Base-by-base conservation (phyloP, 441 rosid species). In the Cnidoscolus chayamansa region DNA sequence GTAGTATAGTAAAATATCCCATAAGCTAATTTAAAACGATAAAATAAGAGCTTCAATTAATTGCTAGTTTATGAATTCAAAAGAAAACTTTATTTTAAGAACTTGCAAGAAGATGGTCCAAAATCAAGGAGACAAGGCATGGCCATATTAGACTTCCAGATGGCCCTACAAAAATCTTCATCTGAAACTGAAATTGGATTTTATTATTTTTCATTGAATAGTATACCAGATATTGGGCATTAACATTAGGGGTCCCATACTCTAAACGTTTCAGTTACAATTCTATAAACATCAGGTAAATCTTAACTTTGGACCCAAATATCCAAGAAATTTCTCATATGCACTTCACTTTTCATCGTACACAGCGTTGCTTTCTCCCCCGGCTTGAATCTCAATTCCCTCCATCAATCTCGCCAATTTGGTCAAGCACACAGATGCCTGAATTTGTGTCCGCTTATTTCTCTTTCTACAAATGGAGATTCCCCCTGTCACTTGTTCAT, bases 391-490 rank as follows among this genome's bases (percentile, higher is more conserved):
- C 50, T 65, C 58, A 8, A 40, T 32, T 54, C 20, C 16, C 11
- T 2, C 81, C 79, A 55, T 43, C 58, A 76, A 77, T 73, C 74
- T 66, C 78, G 84, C 78, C 76, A 59, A 48, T 58, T 65, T 63
- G 64, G 40, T 68, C 40, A 11, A 31, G 32, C 12, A 30, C 17
- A 78, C 70, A 69, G 76, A 56, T 69, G 78, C 81, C 74, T 15
- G 10, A 55, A 25, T 73, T 78, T 57, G 72, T 76, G 68, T 71
- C 80, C 85, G 20, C 54, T 48, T 55, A 64, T 68, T 68, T 81
- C 83, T 79, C 82, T 82, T 75, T 81, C 86, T 64, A 60, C 83
- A 72, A 85, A 83, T 79, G 88, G 85, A 25, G 71, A 58, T 68
- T 77, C 83, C 80, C 83, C 5, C 40, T 72, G 57, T 65, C 76